Base-by-base conservation (phyloP, 805 yeast genomes). In the Candida krabiensis region DNA sequence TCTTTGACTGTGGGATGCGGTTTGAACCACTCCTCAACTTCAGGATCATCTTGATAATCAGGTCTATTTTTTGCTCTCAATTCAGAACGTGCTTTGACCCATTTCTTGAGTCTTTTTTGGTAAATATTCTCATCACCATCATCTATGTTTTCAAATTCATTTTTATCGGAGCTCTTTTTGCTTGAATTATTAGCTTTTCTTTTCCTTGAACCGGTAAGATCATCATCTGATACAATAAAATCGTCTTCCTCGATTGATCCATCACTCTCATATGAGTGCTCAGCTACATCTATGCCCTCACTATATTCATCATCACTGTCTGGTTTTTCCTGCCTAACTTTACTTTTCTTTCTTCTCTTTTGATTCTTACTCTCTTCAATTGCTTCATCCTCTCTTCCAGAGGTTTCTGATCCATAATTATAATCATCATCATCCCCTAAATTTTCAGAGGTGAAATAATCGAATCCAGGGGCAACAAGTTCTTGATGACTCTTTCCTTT, bases 1-100 rank as follows among this genome's bases (percentile, higher is more conserved):
- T 88, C 96, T 0, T 86, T 73, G 18, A 75, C 68, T 1, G 75
- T 64, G 0, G 96, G 96, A 61, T 89, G 95, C 0, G 93, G 85
- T 51, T 73, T 73, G 18, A 63, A 54, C 86, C 89, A 85, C 59
- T 89, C 96, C 1, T 71, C 70, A 1, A 41, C 18, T 4, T 46
- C 28, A 8, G 52, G 52, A 37, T 59, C 58, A 36, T 56, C 61
- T 8, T 30, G 38, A 36, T 53, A 53, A 16, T 55, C 53, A 5
- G 60, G 55, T 14, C 64, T 56, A 2, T 48, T 35, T n/a, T 50
- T 28, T 41, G 49, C 32, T 26, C 84, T 61, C 18, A 73, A 60
- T 2, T 55, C 49, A 0, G 80, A 65, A 24, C 96, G 66, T 43
- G 69, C 67, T 1, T 51, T 46, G 0, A 65, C 53, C 97, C 97